These are phyloP conservation scores for Boletus rubroflammeus DNA, from an alignment of 768 basidiomycete genomes.

Conservation along the genomic window DNA sequence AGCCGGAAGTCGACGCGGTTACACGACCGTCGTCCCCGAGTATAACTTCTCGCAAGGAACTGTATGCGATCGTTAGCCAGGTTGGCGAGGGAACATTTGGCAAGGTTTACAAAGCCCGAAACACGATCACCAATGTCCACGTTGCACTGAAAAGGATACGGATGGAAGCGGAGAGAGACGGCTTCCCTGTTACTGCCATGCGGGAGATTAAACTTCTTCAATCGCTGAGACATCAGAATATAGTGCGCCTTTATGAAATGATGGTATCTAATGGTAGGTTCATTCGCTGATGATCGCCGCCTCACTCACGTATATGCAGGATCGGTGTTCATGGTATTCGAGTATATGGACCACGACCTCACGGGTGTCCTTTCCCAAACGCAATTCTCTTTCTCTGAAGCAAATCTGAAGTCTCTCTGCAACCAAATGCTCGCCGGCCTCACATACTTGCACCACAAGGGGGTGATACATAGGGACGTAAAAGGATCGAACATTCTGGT, in stretches of 20 bases:
- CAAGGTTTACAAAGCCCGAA: slow-evolving; percentile 94
- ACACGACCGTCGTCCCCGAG: slow-evolving; percentile 31
- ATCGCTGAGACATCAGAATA: slow-evolving; percentile 82
- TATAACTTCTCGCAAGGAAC: slow-evolving; percentile 40
- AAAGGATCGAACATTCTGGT: slow-evolving; percentile 98
- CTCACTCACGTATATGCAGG: slow-evolving; percentile 46
- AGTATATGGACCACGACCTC: slow-evolving; percentile 98
- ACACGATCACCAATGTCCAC: slow-evolving; percentile 66
- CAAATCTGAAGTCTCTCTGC: slow-evolving; percentile 93
- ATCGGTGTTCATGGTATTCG: slow-evolving; percentile 98
- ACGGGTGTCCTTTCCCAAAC: slow-evolving; percentile 92
- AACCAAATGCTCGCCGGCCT: slow-evolving; percentile 94
- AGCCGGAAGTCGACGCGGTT: slow-evolving; percentile 21
- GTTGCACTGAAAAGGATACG: slow-evolving; percentile 96
- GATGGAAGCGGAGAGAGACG: slow-evolving; percentile 97
- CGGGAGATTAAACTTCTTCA: slow-evolving; percentile 98
- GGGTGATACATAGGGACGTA: slow-evolving; percentile 96
- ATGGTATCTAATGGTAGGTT: slow-evolving; percentile 91
- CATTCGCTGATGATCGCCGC: neutral
- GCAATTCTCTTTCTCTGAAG: slow-evolving; percentile 78
- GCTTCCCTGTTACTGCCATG: slow-evolving; percentile 99
- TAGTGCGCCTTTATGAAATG: slow-evolving; percentile 93
- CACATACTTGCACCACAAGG: slow-evolving; percentile 92
- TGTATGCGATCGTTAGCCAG: slow-evolving; percentile 86
- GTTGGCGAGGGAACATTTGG: slow-evolving; percentile 99